These are phyloP conservation scores for Ruellia speciosa DNA, from an alignment of 305 asterid genomes.

Conservation along the genomic window DNA sequence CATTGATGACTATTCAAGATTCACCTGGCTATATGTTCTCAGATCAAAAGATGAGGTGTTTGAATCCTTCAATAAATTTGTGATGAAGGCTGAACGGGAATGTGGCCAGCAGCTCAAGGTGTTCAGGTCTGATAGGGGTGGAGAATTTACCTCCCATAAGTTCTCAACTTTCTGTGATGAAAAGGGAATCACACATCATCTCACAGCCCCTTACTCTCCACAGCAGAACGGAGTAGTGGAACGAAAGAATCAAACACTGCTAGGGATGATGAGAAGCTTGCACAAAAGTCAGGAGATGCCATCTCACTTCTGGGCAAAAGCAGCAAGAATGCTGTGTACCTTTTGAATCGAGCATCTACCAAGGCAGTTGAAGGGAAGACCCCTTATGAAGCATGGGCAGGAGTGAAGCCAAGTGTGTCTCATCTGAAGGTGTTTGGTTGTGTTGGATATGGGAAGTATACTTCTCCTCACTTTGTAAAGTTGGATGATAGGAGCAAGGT, in stretches of 20 bases:
- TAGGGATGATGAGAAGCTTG: not conserved
- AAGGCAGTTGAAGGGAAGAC: not conserved
- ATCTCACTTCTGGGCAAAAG: not conserved
- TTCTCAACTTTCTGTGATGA: not conserved
- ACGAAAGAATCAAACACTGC: not conserved
- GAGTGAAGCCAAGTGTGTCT: not conserved
- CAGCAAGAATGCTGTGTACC: not conserved
- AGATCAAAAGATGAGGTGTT: not conserved
- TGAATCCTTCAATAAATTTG: not conserved
- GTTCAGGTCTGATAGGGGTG: not conserved
- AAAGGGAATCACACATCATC: not conserved
- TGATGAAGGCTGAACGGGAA: not conserved
- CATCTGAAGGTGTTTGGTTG: not conserved
- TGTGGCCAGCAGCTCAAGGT: not conserved
- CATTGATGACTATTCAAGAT: constrained; percentile 2
- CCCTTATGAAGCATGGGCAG: not conserved
- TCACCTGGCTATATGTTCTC: not conserved
- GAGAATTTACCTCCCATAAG: not conserved
- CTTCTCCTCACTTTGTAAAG: not conserved
- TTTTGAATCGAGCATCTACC: not conserved
- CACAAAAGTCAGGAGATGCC: not conserved
- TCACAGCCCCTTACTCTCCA: constrained; percentile 7
- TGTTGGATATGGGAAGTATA: not conserved
- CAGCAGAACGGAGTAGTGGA: constrained; percentile 4
- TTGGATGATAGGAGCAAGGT: not conserved